Base-by-base conservation (phyloP, 768 basidiomycete genomes). In the Amanita rimosa region DNA sequence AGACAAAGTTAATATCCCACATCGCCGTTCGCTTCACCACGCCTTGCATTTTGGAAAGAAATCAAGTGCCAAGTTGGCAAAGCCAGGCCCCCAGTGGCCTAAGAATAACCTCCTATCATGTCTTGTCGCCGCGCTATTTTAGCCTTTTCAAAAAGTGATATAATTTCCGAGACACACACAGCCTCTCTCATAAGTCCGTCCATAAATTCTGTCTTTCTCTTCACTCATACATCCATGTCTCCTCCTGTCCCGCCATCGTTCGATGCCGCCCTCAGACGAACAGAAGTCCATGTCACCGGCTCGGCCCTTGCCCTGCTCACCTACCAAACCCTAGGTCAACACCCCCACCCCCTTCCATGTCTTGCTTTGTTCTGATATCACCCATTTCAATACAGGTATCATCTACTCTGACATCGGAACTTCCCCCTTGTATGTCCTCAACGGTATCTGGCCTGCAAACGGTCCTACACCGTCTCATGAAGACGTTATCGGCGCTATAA, bases 401-500 rank as follows among this genome's bases (percentile, higher is more conserved):
- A 71, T 74, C 38, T 73, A 73, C 53, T 71, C 69, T 2, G 73
- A 71, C 54, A 71, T 74, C 50, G 72, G 81, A 5, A 82, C 81
- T 0, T 79, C 76, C 0, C 79, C 81, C 0, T 59, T 83, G 11
- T 84, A 84, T 59, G 74, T 78, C 2, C 58, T 83, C 24, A 82
- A 81, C 55, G 80, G 80, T 7, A 73, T 84, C 11, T 84, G 78
- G 75, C 69, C 78, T 2, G 34, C 74, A 1, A 48, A 55, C 4
- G 74, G 74, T 0, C 66, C 69, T 11, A 58, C 67, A 0, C 82
- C 81, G 0, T 61, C 72, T 0, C 54, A 65, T 46, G 81, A 85
- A 51, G 81, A 83, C 57, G 62, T 82, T 13, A 75, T 85, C 44
- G 81, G 82, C 0, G 75, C 74, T 4, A 53, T 83, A 40, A 76